Base-by-base conservation (phyloP, 352 stramenopile genomes). In the Pythium myriotylum region DNA sequence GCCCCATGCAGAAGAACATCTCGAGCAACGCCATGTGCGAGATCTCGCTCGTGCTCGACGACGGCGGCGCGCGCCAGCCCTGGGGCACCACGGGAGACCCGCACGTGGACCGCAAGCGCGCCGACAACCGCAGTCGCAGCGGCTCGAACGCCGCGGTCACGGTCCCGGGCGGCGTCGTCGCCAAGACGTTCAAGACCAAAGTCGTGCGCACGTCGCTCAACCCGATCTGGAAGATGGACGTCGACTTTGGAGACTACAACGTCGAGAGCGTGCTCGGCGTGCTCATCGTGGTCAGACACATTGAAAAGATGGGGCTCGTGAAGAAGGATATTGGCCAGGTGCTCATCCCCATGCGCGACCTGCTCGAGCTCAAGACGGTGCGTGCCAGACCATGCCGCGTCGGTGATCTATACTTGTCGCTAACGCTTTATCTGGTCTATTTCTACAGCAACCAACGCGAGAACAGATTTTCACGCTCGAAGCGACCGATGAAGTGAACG, bases 171-270 rank as follows among this genome's bases (percentile, higher is more conserved):
- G 67, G 58, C 40, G 29, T 77, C 33, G 16, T 49, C 27, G 74
- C 73, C 26, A 88, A 88, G 41, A 69, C 72, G 9, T 81, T 89
- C 54, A 74, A 74, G 49, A 84, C 77, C 22, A 76, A 68, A 33
- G 59, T 90, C 39, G 72, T 90, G 50, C 86, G 84, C 72, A 88
- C 73, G 49, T 86, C 83, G 39, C 72, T 92, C 20, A 90, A 92
- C 61, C 83, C 83, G 33, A 88, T 90, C 50, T 92, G 83, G 83
- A 88, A 90, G 63, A 81, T 92, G 43, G 79, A 90, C 58, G 79
- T 89, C 42, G 83, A 92, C 65, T 92, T 92, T 68, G 83, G 83
- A 23, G 80, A 90, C 59, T 78, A 89, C 19, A 80, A 90, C 60
- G 79, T 70, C 7, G 79, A 90, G 27, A 77, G 67, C 40, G 79